phyloP scores from a whole-genome alignment of 129 eudicot genomes.

The Gnaphalium uliginosum region DNA sequence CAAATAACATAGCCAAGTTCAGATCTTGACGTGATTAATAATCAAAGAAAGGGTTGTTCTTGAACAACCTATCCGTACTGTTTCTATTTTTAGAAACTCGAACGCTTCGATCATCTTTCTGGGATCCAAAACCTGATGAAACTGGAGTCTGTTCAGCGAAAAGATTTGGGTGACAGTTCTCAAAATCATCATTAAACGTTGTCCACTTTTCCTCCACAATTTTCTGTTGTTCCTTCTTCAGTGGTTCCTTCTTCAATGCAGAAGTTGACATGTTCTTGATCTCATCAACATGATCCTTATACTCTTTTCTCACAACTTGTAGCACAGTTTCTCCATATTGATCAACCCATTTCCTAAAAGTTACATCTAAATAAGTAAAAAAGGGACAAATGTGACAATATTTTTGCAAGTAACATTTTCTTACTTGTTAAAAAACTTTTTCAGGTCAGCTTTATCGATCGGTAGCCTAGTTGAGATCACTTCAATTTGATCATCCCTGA shows the following conservation, averaged over 20 bases:
- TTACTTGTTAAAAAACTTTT: constrained; percentile 74
- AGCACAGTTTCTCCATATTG: constrained; percentile 64
- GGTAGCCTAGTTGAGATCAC: constrained; percentile 86
- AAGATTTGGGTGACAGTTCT: constrained; percentile 81
- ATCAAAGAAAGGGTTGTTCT: constrained; percentile 74
- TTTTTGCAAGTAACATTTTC: neutral
- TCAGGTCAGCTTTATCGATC: constrained; percentile 80
- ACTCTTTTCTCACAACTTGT: constrained; percentile 72
- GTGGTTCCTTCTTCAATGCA: constrained; percentile 30
- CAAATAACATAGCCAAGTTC: constrained; percentile 29
- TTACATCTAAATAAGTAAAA: constrained; percentile 5
- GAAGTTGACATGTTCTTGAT: constrained; percentile 49
- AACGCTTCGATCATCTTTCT: constrained; percentile 33
- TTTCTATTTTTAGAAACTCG: constrained; percentile 39
- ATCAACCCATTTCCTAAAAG: constrained; percentile 76
- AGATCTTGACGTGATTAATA: constrained; percentile 40
- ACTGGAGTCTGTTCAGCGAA: constrained; percentile 37
- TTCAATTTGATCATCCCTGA: constrained; percentile 82
- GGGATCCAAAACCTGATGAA: constrained; percentile 26
- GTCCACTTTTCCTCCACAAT: constrained; percentile 62
- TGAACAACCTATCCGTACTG: constrained; percentile 61
- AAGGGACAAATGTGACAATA: neutral
- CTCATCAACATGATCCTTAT: constrained; percentile 67
- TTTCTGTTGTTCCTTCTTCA: constrained; percentile 32
- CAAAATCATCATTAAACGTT: constrained; percentile 69